Evolutionary conservation across 768 basidiomycete genomes (phyloP).

Genomic region (Jaapia argillacea): DNA sequence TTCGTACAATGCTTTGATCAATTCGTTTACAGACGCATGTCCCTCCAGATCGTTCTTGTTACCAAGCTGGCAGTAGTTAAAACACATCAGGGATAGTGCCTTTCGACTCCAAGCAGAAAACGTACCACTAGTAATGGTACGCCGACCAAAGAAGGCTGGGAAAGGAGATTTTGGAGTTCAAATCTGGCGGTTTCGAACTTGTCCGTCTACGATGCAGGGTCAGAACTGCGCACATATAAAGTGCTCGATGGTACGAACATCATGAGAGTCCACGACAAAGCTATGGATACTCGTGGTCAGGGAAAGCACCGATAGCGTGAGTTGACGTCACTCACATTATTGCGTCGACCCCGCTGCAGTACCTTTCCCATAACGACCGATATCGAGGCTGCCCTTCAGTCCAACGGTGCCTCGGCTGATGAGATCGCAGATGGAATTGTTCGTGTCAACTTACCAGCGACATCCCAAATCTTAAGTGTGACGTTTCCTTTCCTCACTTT

Average conservation of each 20-base stretch:
- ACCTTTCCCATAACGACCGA: slow-evolving; percentile 92
- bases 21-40: slow-evolving; percentile 71
- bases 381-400: slow-evolving; percentile 79
- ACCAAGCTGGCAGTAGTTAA: slow-evolving; percentile 77
- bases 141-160: slow-evolving; percentile 51
- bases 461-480: slow-evolving; percentile 91
- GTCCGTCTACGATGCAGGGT: slow-evolving; percentile 39
- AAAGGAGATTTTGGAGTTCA: slow-evolving; percentile 73
- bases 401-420: slow-evolving; percentile 7
- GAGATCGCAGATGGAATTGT: background rate
- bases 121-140: slow-evolving; percentile 80
- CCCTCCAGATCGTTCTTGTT: slow-evolving; percentile 87
- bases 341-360: slow-evolving; percentile 88
- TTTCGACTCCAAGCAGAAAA: slow-evolving; percentile 6
- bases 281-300: slow-evolving; percentile 37
- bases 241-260: slow-evolving; percentile 39
- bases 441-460: slow-evolving; percentile 52
- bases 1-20: slow-evolving; percentile 67
- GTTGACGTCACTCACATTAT: slow-evolving; percentile 63
- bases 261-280: slow-evolving; percentile 87
- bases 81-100: background rate
- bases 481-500: slow-evolving; percentile 86
- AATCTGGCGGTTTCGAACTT: slow-evolving; percentile 79
- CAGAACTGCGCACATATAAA: slow-evolving; percentile 1
- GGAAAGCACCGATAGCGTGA: background rate